Conservation (phyloP, 441 rosid genomes). For the Manihot esculenta region DNA sequence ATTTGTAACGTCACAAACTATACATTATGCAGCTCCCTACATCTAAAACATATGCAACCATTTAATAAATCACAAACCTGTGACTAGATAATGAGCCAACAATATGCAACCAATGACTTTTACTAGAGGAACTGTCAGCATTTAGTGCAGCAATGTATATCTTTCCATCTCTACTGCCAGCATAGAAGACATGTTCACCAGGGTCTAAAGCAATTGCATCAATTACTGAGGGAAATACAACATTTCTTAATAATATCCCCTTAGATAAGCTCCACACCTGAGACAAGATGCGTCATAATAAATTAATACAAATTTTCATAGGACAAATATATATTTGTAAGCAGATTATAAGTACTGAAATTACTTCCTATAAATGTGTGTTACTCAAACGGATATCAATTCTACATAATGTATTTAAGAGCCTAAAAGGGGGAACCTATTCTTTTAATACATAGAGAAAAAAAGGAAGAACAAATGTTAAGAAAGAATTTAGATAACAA, state of each 20-base stretch:
- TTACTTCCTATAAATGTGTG: not conserved
- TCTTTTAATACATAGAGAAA: not conserved
- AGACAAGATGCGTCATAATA: constrained; percentile 6
- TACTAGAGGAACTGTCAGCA: constrained; percentile 48
- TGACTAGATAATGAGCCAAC: constrained; percentile 63
- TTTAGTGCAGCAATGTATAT: constrained; percentile 69
- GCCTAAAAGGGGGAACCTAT: not conserved
- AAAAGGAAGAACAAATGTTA: not conserved
- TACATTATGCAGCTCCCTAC: not conserved
- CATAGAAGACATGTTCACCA: constrained; percentile 78
- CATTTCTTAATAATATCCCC: constrained; percentile 56
- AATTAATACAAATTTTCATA: not conserved
- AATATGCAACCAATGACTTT: constrained; percentile 53
- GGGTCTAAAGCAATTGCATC: constrained; percentile 82
- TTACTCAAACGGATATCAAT: not conserved
- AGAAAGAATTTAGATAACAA: not conserved
- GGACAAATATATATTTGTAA: not conserved
- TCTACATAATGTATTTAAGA: not conserved
- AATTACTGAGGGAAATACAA: constrained; percentile 68
- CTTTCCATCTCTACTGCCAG: constrained; percentile 77
- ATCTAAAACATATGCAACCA: not conserved
- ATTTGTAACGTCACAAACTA: not conserved
- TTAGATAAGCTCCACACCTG: constrained; percentile 82
- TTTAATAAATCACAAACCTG: constrained; percentile 44
- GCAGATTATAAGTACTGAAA: not conserved